Percentiles rank a stretch among this genome's conserved stretches.
These are phyloP conservation scores for Colletotrichum costaricense DNA, from an alignment of 2,329 filamentous ascomycete species.

Conservation along the genomic window DNA sequence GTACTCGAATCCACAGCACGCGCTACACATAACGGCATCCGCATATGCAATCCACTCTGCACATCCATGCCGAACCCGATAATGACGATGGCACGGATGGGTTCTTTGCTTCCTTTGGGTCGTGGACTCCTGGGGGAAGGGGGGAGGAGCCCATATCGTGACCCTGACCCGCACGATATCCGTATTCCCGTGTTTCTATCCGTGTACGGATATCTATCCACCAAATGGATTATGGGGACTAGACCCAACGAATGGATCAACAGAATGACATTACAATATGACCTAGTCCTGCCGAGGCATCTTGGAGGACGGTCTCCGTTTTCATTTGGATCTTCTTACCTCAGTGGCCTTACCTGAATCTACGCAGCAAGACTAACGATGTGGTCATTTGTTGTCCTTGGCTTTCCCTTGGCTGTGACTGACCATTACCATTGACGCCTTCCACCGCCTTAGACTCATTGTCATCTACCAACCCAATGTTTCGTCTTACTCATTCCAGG, in stretches of 20 bases:
- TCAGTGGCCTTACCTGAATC: constrained; percentile 5
- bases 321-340: constrained; percentile 24
- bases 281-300: not conserved
- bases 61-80: constrained; percentile 17
- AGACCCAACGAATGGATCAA: not conserved
- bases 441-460: not conserved
- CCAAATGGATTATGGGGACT: not conserved
- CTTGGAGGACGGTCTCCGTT: not conserved
- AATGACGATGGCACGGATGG: constrained; percentile 27
- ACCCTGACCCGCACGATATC: constrained; percentile 14
- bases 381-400: constrained; percentile 11
- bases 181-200: constrained; percentile 29
- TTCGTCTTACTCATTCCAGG: not conserved
- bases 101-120: not conserved
- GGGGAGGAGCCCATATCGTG: constrained; percentile 9
- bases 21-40: constrained; percentile 6
- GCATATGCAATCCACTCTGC: constrained; percentile 15
- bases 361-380: constrained; percentile 5
- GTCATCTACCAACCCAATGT: not conserved
- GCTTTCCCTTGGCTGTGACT: constrained; percentile 11
- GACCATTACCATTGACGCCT: constrained; percentile 7
- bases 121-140: constrained; percentile 21
- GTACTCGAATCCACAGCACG: not conserved
- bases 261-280: constrained; percentile 1
- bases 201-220: not conserved